phyloP scores from a whole-genome alignment of 176 grass and related monocot species.

The Ampelocalamus luodianensis region DNA sequence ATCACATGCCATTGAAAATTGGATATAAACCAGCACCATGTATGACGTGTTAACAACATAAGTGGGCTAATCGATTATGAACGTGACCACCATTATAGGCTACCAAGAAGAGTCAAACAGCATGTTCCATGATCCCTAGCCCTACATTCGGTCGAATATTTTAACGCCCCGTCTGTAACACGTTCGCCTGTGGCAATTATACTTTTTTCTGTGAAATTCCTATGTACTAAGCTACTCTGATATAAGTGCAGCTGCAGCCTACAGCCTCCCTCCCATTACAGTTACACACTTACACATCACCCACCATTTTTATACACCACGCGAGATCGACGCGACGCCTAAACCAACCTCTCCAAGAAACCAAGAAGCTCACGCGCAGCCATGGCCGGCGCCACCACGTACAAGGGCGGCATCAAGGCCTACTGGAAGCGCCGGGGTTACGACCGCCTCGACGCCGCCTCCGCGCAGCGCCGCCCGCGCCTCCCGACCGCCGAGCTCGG shows the following conservation, averaged over 20 bases:
- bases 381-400: conserved; percentile 22
- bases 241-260: background rate
- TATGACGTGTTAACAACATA: background rate
- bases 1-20: no score
- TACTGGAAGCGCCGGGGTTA: conserved; percentile 76
- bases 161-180: no score
- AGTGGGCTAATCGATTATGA: background rate
- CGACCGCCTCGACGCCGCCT: conserved; percentile 50
- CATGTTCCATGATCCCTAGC: background rate
- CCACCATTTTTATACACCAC: background rate
- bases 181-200: no score
- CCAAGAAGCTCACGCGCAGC: conserved; percentile 1
- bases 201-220: no score
- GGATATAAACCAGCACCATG: no score
- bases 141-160: no score
- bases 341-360: background rate
- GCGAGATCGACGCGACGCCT: background rate
- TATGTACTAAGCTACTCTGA: no score
- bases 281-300: background rate
- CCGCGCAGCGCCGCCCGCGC: conserved; percentile 50
- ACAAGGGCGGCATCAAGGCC: conserved; percentile 74
- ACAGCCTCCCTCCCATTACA: background rate
- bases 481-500: conserved; percentile 53
- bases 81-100: background rate
- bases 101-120: background rate